These are phyloP conservation scores for Persicaria maculosa DNA, from an alignment of 148 eudicot genomes.

Conservation along the genomic window DNA sequence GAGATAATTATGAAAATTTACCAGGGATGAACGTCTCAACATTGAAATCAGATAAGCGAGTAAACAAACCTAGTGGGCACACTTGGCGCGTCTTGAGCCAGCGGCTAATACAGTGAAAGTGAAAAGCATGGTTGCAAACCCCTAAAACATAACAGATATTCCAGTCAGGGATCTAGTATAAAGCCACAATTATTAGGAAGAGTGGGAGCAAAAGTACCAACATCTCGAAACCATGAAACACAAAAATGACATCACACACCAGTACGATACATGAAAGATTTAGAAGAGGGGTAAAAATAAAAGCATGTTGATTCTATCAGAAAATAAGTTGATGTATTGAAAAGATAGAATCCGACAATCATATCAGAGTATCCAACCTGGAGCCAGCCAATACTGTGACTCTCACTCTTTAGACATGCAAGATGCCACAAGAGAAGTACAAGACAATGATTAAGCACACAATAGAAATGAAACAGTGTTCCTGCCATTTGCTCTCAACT, in stretches of 20 bases:
- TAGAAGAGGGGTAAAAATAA: too few species aligned
- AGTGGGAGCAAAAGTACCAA: too few species aligned
- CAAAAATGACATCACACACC: too few species aligned
- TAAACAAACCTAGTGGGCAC: slow-evolving; percentile 57
- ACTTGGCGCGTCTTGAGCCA: slow-evolving; percentile 94
- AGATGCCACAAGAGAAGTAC: not conserved
- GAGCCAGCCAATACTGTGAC: too few species aligned
- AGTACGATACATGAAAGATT: too few species aligned
- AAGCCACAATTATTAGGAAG: not conserved
- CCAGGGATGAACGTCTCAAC: too few species aligned
- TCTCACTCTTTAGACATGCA: not conserved
- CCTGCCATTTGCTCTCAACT: not conserved
- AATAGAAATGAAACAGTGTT: not conserved
- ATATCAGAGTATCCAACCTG: too few species aligned
- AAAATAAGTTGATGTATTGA: too few species aligned
- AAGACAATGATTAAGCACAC: not conserved
- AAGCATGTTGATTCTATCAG: too few species aligned
- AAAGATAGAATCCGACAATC: too few species aligned
- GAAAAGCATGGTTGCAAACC: slow-evolving; percentile 77
- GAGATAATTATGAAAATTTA: too few species aligned
- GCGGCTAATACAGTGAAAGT: slow-evolving; percentile 84
- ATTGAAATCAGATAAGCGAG: not conserved
- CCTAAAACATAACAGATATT: slow-evolving; percentile 14
- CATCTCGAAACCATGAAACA: too few species aligned
- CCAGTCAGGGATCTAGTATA: not conserved